Percentiles rank a stretch among this genome's conserved stretches.
Conservation (phyloP, 495 filamentous ascomycete genomes). For the Annulohypoxylon nitens region DNA sequence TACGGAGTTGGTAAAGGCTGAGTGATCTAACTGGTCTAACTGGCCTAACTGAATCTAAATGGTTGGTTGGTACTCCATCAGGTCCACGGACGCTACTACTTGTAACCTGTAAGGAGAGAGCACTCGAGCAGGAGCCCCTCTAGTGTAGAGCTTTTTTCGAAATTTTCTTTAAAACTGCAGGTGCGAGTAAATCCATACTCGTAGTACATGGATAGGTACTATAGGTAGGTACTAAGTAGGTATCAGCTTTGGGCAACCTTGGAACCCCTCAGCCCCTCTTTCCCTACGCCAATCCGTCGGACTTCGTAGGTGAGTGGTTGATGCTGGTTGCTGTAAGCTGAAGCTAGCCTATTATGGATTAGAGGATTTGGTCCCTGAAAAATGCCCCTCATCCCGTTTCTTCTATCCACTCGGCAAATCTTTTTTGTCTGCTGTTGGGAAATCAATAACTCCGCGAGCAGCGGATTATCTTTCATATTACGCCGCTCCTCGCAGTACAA, state of each 20-base stretch:
- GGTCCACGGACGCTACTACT: background rate
- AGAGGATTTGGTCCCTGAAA: conserved; percentile 48
- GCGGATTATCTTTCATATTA: conserved; percentile 15
- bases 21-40: background rate
- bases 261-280: conserved; percentile 35
- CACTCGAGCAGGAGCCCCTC: background rate
- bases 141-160: background rate
- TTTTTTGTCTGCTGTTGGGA: conserved; percentile 29
- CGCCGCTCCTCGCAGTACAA: background rate
- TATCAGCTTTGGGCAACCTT: conserved; percentile 24
- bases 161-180: conserved; percentile 4
- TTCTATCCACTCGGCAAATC: conserved; percentile 45
- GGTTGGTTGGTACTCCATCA: background rate
- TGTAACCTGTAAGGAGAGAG: background rate
- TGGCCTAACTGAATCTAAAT: background rate
- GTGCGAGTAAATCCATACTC: no score
- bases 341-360: conserved; percentile 27
- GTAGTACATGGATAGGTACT: no score
- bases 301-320: conserved; percentile 38
- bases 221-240: no score
- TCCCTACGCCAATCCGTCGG: conserved; percentile 33
- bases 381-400: conserved; percentile 47
- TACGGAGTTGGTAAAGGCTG: conserved; percentile 32
- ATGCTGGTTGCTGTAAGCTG: conserved; percentile 24
- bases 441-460: conserved; percentile 41